Evolutionary conservation across 345 rosid species (phyloP).

Genomic region (Lepidium aucheri): DNA sequence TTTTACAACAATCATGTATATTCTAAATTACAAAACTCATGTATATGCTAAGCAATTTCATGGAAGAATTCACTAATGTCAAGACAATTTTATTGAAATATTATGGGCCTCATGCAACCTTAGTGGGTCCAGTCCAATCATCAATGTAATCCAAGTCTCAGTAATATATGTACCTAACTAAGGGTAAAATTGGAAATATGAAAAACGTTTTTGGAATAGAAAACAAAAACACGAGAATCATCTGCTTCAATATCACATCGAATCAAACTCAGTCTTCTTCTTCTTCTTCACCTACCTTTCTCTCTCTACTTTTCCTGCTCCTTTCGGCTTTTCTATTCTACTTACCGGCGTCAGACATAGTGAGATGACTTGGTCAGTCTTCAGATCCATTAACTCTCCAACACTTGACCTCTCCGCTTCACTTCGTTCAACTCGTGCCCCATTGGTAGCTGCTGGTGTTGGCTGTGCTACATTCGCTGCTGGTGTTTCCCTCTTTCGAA

Average conservation of each 20-base stretch:
- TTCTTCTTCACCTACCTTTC: conserved; percentile 24
- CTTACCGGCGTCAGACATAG: conserved; percentile 13
- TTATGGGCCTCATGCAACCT: neutral
- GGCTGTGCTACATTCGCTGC: conserved; percentile 27
- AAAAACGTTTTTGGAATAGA: conserved; percentile 1
- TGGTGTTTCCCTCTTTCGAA: conserved; percentile 24
- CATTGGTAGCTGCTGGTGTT: conserved; percentile 25
- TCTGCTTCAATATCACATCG: conserved; percentile 27
- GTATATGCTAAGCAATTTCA: neutral
- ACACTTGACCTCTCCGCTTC: conserved; percentile 21
- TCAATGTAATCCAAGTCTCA: neutral
- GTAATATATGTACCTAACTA: conserved; percentile 24
- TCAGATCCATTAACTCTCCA: conserved; percentile 27
- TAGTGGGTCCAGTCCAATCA: conserved; percentile 11
- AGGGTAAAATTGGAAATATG: conserved; percentile 16
- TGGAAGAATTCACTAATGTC: neutral
- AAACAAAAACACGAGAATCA: conserved; percentile 21
- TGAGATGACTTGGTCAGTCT: conserved; percentile 28
- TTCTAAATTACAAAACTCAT: neutral
- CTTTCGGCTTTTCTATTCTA: neutral
- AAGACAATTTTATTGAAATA: neutral
- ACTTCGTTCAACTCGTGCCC: conserved; percentile 21
- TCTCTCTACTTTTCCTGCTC: neutral
- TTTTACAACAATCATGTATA: too few relatives aligned
- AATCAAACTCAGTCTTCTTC: neutral